These are phyloP conservation scores for Hyphopichia burtonii DNA, from an alignment of 1,139 yeast species.

Conservation along the genomic window DNA sequence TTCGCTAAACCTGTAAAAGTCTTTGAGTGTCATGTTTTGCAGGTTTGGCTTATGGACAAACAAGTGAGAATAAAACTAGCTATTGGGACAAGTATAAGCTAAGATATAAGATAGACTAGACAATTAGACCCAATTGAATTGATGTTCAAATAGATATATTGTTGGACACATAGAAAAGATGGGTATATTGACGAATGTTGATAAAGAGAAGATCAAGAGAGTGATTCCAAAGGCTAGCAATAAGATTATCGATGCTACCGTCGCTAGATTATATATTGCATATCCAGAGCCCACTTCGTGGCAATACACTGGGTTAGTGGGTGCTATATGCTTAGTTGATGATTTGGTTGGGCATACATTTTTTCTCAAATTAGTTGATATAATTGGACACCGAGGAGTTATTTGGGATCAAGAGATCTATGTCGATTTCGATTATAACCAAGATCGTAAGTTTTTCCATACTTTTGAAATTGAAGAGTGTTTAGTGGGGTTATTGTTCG, in stretches of 20 bases:
- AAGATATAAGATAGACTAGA: no score
- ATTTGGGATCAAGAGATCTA: conserved; percentile 96
- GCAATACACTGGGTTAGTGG: conserved; percentile 85
- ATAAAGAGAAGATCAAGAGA: conserved; percentile 85
- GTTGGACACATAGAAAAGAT: conserved; percentile 21
- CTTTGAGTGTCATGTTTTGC: no score
- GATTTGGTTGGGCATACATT: conserved; percentile 94
- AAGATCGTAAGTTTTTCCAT: conserved; percentile 93
- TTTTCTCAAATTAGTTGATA: conserved; percentile 84
- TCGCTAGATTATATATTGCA: conserved; percentile 86
- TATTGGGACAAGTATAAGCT: no score
- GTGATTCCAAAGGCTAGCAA: conserved; percentile 86
- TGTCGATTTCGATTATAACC: conserved; percentile 83
- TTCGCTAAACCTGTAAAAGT: neutral
- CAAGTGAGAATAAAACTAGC: no score
- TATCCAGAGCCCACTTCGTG: conserved; percentile 80
- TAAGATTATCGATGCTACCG: conserved; percentile 86
- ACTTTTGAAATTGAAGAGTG: conserved; percentile 93
- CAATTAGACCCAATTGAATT: no score
- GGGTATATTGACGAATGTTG: conserved; percentile 65
- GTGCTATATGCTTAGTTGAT: conserved; percentile 85
- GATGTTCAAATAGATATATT: no score
- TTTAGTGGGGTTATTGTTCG: conserved; percentile 83
- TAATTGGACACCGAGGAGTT: conserved; percentile 79
- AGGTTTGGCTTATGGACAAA: no score